Conservation (phyloP, 129 eudicot species). For the Pseudognaphalium luteoalbum region DNA sequence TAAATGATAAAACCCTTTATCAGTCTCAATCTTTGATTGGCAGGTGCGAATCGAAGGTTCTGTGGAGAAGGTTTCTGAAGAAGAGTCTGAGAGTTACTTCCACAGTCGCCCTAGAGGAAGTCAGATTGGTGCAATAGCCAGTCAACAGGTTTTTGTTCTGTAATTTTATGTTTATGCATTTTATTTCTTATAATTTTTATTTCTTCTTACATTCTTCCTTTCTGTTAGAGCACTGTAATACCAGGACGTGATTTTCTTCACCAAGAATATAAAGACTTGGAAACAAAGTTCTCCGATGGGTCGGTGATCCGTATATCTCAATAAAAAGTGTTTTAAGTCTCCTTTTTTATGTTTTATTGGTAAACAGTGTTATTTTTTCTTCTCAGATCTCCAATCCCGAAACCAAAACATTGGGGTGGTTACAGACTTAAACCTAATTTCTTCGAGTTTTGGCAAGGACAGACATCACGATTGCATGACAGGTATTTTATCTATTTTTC, state of each 20-base stretch:
- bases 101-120: conserved; percentile 95
- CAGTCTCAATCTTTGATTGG: conserved; percentile 1
- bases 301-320: conserved; percentile 41
- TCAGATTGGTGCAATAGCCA: conserved; percentile 92
- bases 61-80: conserved; percentile 80
- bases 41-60: conserved; percentile 95
- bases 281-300: conserved; percentile 77
- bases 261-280: conserved; percentile 63
- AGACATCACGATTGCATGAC: conserved; percentile 84
- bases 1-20: neutral
- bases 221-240: conserved; percentile 75
- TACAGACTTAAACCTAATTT: conserved; percentile 75
- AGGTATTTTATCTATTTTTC: conserved; percentile 46
- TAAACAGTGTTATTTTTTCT: conserved; percentile 16
- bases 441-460: conserved; percentile 99
- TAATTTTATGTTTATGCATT: neutral
- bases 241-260: conserved; percentile 81
- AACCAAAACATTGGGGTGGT: conserved; percentile 94
- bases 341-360: neutral
- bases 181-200: neutral
- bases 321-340: conserved; percentile 4
- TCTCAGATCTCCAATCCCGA: conserved; percentile 76
- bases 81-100: conserved; percentile 87
- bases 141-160: conserved; percentile 66
- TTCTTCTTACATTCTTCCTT: conserved; percentile 8